Conservation (phyloP, 2,329 filamentous ascomycete genomes). For the Calonectria montana region DNA sequence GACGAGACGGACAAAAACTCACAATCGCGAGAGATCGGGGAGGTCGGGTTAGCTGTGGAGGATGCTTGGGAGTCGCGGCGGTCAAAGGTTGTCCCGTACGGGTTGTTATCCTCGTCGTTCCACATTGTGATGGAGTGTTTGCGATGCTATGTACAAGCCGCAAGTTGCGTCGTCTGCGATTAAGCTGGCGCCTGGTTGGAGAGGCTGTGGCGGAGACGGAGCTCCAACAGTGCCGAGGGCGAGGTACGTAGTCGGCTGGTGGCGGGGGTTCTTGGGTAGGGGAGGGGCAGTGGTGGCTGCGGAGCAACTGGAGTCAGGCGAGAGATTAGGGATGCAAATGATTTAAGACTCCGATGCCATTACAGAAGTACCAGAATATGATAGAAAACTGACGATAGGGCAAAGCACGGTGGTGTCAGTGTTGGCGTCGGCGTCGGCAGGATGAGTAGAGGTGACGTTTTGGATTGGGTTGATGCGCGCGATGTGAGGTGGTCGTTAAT, state of each 20-base stretch:
- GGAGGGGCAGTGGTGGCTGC: constrained; percentile 8
- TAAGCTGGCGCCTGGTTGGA: constrained; percentile 23
- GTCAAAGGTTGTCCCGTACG: constrained; percentile 91
- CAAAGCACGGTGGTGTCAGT: constrained; percentile 7
- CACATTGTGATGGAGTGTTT: constrained; percentile 72
- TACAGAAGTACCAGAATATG: not conserved
- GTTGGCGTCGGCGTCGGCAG: not conserved
- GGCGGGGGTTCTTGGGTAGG: constrained; percentile 8
- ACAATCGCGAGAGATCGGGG: constrained; percentile 69
- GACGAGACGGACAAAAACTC: constrained; percentile 51
- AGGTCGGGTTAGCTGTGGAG: constrained; percentile 73
- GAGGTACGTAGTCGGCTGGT: constrained; percentile 23
- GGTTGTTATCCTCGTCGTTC: constrained; percentile 99
- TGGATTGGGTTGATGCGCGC: constrained; percentile 11
- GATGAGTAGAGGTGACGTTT: constrained; percentile 20
- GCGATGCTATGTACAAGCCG: constrained; percentile 23
- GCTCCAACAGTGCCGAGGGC: constrained; percentile 12
- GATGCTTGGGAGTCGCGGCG: constrained; percentile 83
- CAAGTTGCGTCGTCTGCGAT: constrained; percentile 15
- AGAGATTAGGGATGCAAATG: not conserved
- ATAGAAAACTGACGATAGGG: constrained; percentile 3
- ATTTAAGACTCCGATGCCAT: not conserved
- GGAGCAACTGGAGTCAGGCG: not conserved
- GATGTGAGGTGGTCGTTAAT: constrained; percentile 11
- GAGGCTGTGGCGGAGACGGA: constrained; percentile 24